A percentile compares a stretch with the other conserved stretches of the same genome.
These are phyloP conservation scores for Gracilariopsis chorda DNA, from an alignment of 23 red algal species.

Conservation along the genomic window DNA sequence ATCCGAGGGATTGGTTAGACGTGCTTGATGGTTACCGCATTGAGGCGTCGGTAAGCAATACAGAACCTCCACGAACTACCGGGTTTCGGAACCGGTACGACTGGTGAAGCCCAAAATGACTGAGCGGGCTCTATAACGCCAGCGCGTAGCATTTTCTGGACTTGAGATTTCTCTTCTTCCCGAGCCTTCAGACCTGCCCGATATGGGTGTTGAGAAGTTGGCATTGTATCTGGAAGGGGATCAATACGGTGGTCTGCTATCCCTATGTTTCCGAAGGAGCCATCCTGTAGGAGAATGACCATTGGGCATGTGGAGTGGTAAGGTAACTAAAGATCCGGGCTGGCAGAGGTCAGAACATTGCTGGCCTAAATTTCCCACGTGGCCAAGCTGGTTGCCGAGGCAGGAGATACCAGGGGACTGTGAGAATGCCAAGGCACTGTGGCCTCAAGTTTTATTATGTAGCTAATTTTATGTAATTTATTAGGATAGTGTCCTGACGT, in stretches of 20 bases:
- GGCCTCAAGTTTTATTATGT: too few relatives aligned
- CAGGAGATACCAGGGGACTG: too few relatives aligned
- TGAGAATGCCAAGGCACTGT: too few relatives aligned
- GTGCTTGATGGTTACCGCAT: neutral
- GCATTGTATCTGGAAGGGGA: neutral
- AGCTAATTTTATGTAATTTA: too few relatives aligned
- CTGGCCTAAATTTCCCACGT: too few relatives aligned
- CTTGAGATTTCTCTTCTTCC: too few relatives aligned
- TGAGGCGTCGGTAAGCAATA: constrained; percentile 11
- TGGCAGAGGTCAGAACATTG: too few relatives aligned
- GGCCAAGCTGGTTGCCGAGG: too few relatives aligned
- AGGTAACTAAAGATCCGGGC: too few relatives aligned
- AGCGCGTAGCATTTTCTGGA: neutral
- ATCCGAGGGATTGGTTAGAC: constrained; percentile 11
- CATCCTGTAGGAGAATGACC: too few relatives aligned
- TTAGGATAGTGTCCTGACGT: too few relatives aligned
- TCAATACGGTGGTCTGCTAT: neutral
- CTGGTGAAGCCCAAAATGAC: neutral
- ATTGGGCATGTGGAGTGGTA: too few relatives aligned
- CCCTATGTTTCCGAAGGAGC: neutral
- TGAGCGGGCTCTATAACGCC: neutral
- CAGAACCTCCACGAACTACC: neutral
- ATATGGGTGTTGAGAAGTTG: neutral
- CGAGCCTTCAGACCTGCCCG: neutral
- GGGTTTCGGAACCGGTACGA: neutral